Percentiles rank a stretch among this genome's conserved stretches.
Conservation (phyloP, 2,329 filamentous ascomycete species). For the Sporothrix schenckii region DNA sequence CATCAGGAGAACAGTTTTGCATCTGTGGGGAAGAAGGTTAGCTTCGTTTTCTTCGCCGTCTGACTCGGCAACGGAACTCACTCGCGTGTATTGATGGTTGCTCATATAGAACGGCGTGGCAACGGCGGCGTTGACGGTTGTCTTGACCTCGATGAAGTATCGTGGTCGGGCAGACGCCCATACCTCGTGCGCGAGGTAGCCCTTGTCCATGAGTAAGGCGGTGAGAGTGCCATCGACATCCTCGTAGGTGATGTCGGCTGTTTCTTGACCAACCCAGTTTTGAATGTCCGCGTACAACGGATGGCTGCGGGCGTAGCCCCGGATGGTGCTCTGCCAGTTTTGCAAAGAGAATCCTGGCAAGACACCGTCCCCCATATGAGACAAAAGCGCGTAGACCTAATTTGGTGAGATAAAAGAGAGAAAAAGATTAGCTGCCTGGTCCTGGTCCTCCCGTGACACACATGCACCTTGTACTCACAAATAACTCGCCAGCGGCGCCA, state of each 20-base stretch:
- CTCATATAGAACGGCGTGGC: constrained; percentile 53
- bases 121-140: constrained; percentile 45
- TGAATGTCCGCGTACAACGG: constrained; percentile 47
- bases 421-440: background rate
- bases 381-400: constrained; percentile 22
- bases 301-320: constrained; percentile 46
- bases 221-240: constrained; percentile 46
- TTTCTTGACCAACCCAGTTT: constrained; percentile 49
- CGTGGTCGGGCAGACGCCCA: constrained; percentile 42
- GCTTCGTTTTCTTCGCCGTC: background rate
- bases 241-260: constrained; percentile 52
- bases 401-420: background rate
- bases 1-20: constrained; percentile 14
- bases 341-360: constrained; percentile 41
- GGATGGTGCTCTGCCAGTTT: constrained; percentile 57
- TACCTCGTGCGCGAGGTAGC: constrained; percentile 40
- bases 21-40: constrained; percentile 19
- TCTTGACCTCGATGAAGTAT: constrained; percentile 58
- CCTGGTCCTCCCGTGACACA: background rate
- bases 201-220: constrained; percentile 42
- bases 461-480: constrained; percentile 21
- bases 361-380: background rate
- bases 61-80: constrained; percentile 37
- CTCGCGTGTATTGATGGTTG: constrained; percentile 48
- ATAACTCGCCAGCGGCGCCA: constrained; percentile 26